Conservation (phyloP, 2,329 filamentous ascomycete genomes). For the Cordyceps farinosa region DNA sequence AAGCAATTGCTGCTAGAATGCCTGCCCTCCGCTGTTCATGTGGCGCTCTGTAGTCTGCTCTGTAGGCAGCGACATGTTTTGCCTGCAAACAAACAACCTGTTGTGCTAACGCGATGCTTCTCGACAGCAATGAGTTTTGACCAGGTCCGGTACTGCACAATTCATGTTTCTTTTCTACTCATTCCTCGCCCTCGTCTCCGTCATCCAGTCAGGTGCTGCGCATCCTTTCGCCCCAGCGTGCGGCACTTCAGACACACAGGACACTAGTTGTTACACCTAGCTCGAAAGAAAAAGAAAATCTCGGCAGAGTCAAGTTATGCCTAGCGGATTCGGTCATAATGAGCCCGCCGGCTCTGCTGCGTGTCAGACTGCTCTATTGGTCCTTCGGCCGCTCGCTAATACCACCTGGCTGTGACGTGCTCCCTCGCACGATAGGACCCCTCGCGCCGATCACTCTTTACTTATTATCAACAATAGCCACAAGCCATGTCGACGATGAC, state of each 20-base stretch:
- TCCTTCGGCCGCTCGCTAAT: conserved; percentile 6
- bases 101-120: conserved; percentile 1
- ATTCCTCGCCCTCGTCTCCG: neutral
- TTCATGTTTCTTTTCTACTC: neutral
- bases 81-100: neutral
- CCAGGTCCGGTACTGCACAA: neutral
- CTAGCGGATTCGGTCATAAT: conserved; percentile 2
- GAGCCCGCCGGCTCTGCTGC: conserved; percentile 10
- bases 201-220: neutral
- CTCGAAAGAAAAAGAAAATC: conserved; percentile 11
- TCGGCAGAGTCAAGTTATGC: neutral
- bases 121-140: neutral
- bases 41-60: neutral
- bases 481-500: neutral
- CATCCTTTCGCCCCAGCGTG: neutral
- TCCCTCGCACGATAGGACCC: conserved; percentile 6
- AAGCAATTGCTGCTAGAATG: neutral
- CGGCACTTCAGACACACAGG: conserved; percentile 12
- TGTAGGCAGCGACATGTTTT: conserved; percentile 1
- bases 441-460: conserved; percentile 11
- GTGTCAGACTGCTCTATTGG: conserved; percentile 22
- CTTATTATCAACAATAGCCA: conserved; percentile 5
- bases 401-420: neutral
- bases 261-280: conserved; percentile 13
- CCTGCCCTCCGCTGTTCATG: neutral